Percentiles rank a stretch among this genome's conserved stretches.
These are phyloP conservation scores for Ogataea glucozyma DNA, from an alignment of 805 yeast genomes.

Conservation along the genomic window DNA sequence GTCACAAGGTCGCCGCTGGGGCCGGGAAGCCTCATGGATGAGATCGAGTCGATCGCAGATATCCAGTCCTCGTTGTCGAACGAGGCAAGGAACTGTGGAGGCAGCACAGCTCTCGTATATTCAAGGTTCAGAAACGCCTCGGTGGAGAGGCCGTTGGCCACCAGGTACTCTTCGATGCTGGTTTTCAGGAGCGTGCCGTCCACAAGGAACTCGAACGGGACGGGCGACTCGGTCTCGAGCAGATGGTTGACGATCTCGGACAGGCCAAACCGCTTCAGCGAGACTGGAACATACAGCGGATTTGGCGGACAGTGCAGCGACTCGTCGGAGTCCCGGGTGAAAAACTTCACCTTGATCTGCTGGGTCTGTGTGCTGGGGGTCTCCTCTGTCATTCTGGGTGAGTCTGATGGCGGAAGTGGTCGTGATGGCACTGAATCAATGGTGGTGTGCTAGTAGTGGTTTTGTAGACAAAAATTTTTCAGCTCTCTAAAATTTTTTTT, in stretches of 20 bases:
- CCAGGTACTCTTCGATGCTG: slow-evolving; percentile 77
- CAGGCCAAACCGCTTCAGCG: slow-evolving; percentile 84
- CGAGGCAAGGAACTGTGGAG: slow-evolving; percentile 89
- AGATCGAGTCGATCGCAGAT: slow-evolving; percentile 61
- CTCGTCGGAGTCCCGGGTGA: slow-evolving; percentile 83
- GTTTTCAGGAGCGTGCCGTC: slow-evolving; percentile 81
- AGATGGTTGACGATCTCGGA: slow-evolving; percentile 95
- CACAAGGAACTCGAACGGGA: slow-evolving; percentile 91
- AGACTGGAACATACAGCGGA: slow-evolving; percentile 85
- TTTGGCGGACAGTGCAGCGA: slow-evolving; percentile 70
- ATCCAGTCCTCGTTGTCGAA: slow-evolving; percentile 96
- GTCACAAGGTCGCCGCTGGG: slow-evolving; percentile 31
- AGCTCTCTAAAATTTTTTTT: neutral
- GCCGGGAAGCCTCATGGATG: slow-evolving; percentile 34
- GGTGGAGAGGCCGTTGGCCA: slow-evolving; percentile 72
- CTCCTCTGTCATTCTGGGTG: slow-evolving; percentile 16
- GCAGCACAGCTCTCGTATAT: slow-evolving; percentile 88
- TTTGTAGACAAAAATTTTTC: slow-evolving; percentile 8
- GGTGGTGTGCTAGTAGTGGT: no score
- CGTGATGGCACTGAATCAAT: no score
- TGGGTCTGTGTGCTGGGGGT: slow-evolving; percentile 5
- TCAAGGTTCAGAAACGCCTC: slow-evolving; percentile 82
- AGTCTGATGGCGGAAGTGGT: neutral
- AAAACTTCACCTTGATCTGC: slow-evolving; percentile 77
- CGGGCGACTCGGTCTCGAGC: slow-evolving; percentile 58